Evolutionary conservation across 768 basidiomycete genomes (phyloP).

Genomic region (Psilocybe subaeruginosa): DNA sequence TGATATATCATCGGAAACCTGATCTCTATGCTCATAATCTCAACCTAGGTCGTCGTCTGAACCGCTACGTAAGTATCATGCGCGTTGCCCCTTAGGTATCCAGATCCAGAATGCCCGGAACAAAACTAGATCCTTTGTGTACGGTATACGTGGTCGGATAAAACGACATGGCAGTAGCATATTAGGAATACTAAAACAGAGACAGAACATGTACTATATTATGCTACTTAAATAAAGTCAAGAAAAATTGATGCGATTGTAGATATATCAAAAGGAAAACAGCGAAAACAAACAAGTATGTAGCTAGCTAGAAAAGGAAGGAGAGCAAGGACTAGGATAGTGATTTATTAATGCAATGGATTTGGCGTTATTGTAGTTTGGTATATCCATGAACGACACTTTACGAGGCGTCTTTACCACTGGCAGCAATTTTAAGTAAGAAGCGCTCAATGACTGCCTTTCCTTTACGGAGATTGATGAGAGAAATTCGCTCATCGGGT

Average conservation of each 20-base stretch:
- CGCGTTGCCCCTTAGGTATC: background rate
- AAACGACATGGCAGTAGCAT: too few species aligned
- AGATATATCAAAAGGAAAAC: too few species aligned
- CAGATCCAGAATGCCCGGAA: background rate
- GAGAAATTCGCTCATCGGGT: slow-evolving; percentile 89
- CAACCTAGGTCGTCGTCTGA: background rate
- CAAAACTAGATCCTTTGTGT: background rate
- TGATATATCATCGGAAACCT: background rate
- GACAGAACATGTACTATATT: too few species aligned
- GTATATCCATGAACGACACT: background rate
- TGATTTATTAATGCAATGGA: too few species aligned
- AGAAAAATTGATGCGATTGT: too few species aligned
- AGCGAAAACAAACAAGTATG: too few species aligned
- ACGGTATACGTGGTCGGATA: background rate
- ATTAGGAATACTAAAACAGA: too few species aligned
- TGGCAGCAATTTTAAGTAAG: slow-evolving; percentile 52
- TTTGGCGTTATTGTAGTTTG: background rate
- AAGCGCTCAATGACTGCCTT: slow-evolving; percentile 81
- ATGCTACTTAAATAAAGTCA: too few species aligned
- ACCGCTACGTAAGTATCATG: background rate
- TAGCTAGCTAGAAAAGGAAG: too few species aligned
- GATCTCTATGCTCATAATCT: background rate
- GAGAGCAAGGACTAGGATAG: too few species aligned
- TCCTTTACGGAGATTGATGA: slow-evolving; percentile 78
- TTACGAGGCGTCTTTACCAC: background rate